A percentile compares a stretch with the other conserved stretches of the same genome.
Conservation (phyloP, 345 rosid genomes). For the Eucalyptus viminalis region DNA sequence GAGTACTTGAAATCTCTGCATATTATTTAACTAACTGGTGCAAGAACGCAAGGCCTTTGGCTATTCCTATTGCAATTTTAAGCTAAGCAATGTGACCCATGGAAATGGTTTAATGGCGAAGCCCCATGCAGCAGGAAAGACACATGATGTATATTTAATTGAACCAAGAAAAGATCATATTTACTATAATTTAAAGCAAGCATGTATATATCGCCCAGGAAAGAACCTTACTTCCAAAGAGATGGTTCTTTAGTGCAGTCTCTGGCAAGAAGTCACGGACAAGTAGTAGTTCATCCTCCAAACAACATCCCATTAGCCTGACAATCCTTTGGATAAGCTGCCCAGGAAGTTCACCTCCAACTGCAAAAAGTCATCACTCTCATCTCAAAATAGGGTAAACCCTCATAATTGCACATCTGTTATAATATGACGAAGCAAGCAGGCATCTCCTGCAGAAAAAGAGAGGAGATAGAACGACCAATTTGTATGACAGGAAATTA, state of each 20-base stretch:
- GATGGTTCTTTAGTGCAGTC: not conserved
- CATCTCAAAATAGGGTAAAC: not conserved
- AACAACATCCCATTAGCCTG: not conserved
- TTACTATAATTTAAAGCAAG: not conserved
- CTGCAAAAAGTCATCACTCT: not conserved
- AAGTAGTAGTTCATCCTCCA: not conserved
- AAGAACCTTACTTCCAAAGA: slow-evolving; percentile 3
- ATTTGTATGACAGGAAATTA: not conserved
- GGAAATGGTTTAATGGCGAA: not conserved
- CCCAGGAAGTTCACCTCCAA: not conserved
- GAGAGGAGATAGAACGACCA: not conserved
- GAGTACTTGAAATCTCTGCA: not conserved
- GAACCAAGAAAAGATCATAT: not conserved
- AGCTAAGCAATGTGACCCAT: not conserved
- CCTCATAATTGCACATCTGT: not conserved
- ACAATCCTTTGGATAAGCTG: not conserved
- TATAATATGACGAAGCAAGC: not conserved
- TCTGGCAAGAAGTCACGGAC: slow-evolving; percentile 2
- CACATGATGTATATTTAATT: not conserved
- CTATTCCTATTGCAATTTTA: not conserved
- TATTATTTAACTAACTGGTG: not conserved
- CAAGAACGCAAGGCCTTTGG: not conserved
- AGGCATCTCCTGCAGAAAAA: not conserved
- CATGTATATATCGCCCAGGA: not conserved
- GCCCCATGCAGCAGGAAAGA: not conserved